These are phyloP conservation scores for Fusarium redolens DNA, from an alignment of 2,329 filamentous ascomycete species.

Conservation along the genomic window DNA sequence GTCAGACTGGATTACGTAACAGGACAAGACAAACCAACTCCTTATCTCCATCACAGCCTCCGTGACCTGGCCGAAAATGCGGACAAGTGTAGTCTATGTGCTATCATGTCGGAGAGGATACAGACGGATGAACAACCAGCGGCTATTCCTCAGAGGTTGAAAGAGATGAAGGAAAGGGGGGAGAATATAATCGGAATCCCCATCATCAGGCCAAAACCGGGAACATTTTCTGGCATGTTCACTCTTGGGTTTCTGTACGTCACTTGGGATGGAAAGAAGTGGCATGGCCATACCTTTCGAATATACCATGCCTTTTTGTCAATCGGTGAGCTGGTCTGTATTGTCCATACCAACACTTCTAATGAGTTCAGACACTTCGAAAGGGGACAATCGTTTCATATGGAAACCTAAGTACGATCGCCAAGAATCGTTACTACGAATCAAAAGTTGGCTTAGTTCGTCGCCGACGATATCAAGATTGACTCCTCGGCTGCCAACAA, in stretches of 20 bases:
- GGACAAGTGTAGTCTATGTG: constrained; percentile 26
- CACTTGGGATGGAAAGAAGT: not conserved
- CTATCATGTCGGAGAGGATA: constrained; percentile 25
- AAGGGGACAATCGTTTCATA: not conserved
- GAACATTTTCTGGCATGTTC: constrained; percentile 3
- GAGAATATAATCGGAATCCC: constrained; percentile 15
- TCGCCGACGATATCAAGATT: not conserved
- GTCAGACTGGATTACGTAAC: not conserved
- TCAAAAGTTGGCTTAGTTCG: constrained; percentile 18
- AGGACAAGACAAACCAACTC: not conserved
- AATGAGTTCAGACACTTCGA: not conserved
- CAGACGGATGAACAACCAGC: not conserved
- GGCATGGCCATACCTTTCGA: not conserved
- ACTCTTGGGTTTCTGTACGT: constrained; percentile 11
- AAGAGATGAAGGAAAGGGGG: not conserved
- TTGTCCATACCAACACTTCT: not conserved
- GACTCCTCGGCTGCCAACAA: constrained; percentile 18
- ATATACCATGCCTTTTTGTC: constrained; percentile 5
- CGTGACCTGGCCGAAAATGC: constrained; percentile 3
- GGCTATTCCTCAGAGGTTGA: not conserved
- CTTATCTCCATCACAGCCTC: constrained; percentile 20
- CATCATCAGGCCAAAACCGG: not conserved
- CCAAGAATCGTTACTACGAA: constrained; percentile 18
- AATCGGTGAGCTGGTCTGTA: constrained; percentile 2
- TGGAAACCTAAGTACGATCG: constrained; percentile 26